phyloP scores from a whole-genome alignment of 225 moss, liverwort and hornwort genomes.

The Marchantia paleacea region DNA sequence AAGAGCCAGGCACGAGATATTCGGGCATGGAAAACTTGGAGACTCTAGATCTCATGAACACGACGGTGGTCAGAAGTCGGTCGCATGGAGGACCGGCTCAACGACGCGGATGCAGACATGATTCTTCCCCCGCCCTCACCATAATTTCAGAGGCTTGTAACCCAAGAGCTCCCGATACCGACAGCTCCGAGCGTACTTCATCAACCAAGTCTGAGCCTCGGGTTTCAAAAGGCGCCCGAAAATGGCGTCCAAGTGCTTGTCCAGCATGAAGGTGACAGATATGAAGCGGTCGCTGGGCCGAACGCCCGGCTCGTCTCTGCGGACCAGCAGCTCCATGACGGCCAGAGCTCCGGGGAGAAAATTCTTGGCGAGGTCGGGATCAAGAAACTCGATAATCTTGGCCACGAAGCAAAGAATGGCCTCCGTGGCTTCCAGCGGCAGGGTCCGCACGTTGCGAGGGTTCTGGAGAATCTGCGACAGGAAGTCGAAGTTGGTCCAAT shows the following conservation, averaged over 20 bases:
- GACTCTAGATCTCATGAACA: too few species aligned
- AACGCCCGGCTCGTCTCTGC: conserved; percentile 29
- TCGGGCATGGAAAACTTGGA: too few species aligned
- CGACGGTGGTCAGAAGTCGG: too few species aligned
- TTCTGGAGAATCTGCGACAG: conserved; percentile 32
- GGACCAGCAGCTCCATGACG: conserved; percentile 40
- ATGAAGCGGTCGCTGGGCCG: conserved; percentile 38
- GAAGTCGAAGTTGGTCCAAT: conserved; percentile 48
- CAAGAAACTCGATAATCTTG: conserved; percentile 37
- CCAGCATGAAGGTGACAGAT: conserved; percentile 33
- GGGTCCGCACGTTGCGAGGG: conserved; percentile 21
- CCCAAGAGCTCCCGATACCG: conserved; percentile 29
- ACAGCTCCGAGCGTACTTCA: conserved; percentile 33
- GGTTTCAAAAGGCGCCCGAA: conserved; percentile 24
- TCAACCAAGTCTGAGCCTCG: conserved; percentile 33
- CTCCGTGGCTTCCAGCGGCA: conserved; percentile 40
- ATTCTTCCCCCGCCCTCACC: neutral
- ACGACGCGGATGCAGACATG: too few species aligned
- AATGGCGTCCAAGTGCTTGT: conserved; percentile 38
- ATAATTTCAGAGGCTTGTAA: conserved; percentile 30
- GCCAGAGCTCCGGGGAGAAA: conserved; percentile 44
- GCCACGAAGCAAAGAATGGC: conserved; percentile 31
- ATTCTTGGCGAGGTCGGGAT: conserved; percentile 32
- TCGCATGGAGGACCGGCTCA: too few species aligned
- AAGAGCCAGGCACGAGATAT: too few species aligned